Base-by-base conservation (phyloP, 768 basidiomycete species). In the Naganishia onofrii region DNA sequence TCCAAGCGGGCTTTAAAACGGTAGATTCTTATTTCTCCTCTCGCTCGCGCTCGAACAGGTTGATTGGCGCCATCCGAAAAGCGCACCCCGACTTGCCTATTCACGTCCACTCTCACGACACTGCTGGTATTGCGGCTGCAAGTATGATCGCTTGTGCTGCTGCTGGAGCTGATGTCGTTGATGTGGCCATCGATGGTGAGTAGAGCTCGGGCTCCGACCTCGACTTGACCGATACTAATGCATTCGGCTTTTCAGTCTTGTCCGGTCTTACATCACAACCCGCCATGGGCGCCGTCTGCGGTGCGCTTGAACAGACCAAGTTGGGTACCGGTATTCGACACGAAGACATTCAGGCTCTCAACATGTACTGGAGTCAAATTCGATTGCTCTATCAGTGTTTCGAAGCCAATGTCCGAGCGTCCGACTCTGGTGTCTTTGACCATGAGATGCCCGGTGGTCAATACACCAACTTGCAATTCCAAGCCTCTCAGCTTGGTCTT, bases 41-140 rank as follows among this genome's bases (percentile, higher is more conserved):
- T 53, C n/a, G n/a, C n/a, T n/a, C 70, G 72, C 23, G 12, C 29
- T 1, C 13, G 15, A 42, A 69, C 53, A 93, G 92, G 55, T 88
- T 99, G 73, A 89, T 99, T 78, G 89, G 92, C 74, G 90, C 93
- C 15, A 95, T 99, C 82, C 87, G 96, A 79, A 88, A 91, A 84
- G 93, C 92, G 75, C 90, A 98, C 82, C 96, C 96, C 48, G 93
- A 96, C 79, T 86, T 99, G 68, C 94, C 96, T 34, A 98, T 99
- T 81, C 96, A 99, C 80, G 95, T 99, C 44, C 96, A 99, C 84
- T 97, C 96, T 15, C 96, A 99, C 82, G 96, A 99, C 82, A 99
- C 96, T 32, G 96, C 96, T 64, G 96, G 96, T 82, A 98, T 99
- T 76, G 91, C 96, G 32, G 85, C 92, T 57, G 92, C 95, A n/a